Base-by-base conservation (phyloP, 2,329 filamentous ascomycete genomes). In the Aspergillus awamori region DNA sequence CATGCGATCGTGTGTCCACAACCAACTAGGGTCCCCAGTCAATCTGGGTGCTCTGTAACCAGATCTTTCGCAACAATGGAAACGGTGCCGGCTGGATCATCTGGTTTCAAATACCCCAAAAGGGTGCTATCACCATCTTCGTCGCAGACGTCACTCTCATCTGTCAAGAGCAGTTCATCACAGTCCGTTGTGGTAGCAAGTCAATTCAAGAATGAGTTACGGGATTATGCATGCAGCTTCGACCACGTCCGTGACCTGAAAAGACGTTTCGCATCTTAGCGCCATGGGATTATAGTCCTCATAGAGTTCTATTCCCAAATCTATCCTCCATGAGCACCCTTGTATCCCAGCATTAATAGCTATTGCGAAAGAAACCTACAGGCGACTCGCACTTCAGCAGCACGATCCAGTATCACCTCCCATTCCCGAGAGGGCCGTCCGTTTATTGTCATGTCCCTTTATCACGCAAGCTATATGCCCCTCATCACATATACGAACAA, bases 201-300 rank as follows among this genome's bases (percentile, higher is more conserved):
- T 66, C 89, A 90, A 76, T 89, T 91, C 28, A 87, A 87, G 70
- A 88, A 86, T 76, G 92, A 96, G 75, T 85, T 97, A 38, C 87
- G 89, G 73, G 89, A 90, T 67, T 97, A 97, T 77, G 91, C 91
- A 67, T 91, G 89, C 73, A 92, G 90, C 2, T 97, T 97, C 74
- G 93, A 97, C 77, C 90, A 93, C 67, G 88, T 90, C 60, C 85
- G 91, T 43, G 77, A 80, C 62, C 72, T 79, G 61, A 79, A 77
- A 63, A 73, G 79, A 65, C 72, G 76, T 28, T 58, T 77, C 57
- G 71, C 75, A n/a, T 65, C 72, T 20, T 76, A 62, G 17, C 26
- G 13, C 24, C 7, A 20, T 33, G 20, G 7, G 30, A 55, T 15
- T 22, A n/a, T 13, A 38, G 48, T 5, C 33, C 51, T 26, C 15